phyloP scores from a whole-genome alignment of 139 green algal genomes.

The Diplosphaera chodatii region DNA sequence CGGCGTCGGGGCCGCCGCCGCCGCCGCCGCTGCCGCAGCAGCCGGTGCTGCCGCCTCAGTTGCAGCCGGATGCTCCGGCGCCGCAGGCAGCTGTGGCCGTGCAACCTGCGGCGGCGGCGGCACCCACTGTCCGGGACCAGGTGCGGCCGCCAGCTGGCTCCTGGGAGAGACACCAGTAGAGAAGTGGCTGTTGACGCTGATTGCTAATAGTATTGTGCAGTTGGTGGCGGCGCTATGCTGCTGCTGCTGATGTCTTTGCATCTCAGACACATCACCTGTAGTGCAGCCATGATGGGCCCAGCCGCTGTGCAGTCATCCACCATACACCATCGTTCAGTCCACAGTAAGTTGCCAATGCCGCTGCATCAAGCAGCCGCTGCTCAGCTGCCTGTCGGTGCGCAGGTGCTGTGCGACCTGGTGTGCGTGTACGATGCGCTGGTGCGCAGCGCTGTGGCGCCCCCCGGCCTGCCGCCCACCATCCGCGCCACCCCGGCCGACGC shows the following conservation, averaged over 20 bases:
- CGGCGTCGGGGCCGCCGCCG: not conserved
- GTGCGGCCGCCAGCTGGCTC: no score
- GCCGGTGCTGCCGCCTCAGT: not conserved
- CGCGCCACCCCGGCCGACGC: slow-evolving; percentile 6
- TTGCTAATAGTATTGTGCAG: no score
- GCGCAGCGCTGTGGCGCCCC: slow-evolving; percentile 31
- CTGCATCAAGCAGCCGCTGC: no score
- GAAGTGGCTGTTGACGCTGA: no score
- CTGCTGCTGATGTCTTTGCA: no score
- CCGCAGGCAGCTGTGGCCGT: not conserved
- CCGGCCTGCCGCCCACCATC: not conserved
- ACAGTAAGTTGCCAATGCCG: no score
- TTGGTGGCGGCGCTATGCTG: no score
- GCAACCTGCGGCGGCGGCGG: not conserved
- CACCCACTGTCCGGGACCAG: not conserved
- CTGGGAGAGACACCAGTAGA: no score
- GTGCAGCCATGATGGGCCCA: no score
- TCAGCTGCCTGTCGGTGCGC: slow-evolving; percentile 4
- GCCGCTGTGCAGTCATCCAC: no score
- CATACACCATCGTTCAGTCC: no score
- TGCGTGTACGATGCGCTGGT: slow-evolving; percentile 59
- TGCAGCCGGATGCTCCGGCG: not conserved
- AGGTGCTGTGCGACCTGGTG: slow-evolving; percentile 58
- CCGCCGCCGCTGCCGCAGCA: not conserved
- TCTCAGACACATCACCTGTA: no score